Evolutionary conservation across 805 yeast species (phyloP).

Genomic region (Kodamaea kakaduensis): DNA sequence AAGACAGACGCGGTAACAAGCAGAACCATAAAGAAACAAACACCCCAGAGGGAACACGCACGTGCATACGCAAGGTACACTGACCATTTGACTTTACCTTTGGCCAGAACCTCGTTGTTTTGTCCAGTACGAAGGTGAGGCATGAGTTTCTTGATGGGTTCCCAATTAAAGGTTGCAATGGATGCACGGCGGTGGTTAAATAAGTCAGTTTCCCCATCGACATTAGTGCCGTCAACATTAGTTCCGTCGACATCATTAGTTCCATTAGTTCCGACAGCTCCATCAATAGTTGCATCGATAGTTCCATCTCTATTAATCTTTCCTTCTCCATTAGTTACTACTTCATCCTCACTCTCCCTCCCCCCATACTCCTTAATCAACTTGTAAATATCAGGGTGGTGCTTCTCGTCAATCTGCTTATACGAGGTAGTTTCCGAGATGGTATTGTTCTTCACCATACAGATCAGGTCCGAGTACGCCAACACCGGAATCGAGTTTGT

Average conservation of each 20-base stretch:
- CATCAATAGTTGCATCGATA: neutral
- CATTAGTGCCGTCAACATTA: slow-evolving; percentile 4
- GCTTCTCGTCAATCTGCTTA: slow-evolving; percentile 13
- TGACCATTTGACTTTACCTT: slow-evolving; percentile 23
- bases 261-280: neutral
- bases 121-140: slow-evolving; percentile 39
- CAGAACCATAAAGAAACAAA: slow-evolving; percentile 35
- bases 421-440: slow-evolving; percentile 16
- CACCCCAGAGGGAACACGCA: slow-evolving; percentile 42
- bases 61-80: slow-evolving; percentile 20
- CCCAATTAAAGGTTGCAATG: slow-evolving; percentile 53
- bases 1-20: slow-evolving; percentile 17
- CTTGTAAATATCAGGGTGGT: slow-evolving; percentile 26
- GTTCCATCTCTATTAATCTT: neutral
- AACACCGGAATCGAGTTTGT: slow-evolving; percentile 25
- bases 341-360: slow-evolving; percentile 1
- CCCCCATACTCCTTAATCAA: slow-evolving; percentile 42
- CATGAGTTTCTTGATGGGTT: slow-evolving; percentile 29
- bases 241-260: neutral
- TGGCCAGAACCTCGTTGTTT: slow-evolving; percentile 14
- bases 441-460: slow-evolving; percentile 18
- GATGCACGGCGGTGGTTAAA: slow-evolving; percentile 29
- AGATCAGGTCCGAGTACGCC: slow-evolving; percentile 20
- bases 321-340: neutral
- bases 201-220: slow-evolving; percentile 11